Evolutionary conservation across 352 stramenopile species (phyloP), one percentile per base, ranked within the genome.

Genomic region (Pythium diclinum): DNA sequence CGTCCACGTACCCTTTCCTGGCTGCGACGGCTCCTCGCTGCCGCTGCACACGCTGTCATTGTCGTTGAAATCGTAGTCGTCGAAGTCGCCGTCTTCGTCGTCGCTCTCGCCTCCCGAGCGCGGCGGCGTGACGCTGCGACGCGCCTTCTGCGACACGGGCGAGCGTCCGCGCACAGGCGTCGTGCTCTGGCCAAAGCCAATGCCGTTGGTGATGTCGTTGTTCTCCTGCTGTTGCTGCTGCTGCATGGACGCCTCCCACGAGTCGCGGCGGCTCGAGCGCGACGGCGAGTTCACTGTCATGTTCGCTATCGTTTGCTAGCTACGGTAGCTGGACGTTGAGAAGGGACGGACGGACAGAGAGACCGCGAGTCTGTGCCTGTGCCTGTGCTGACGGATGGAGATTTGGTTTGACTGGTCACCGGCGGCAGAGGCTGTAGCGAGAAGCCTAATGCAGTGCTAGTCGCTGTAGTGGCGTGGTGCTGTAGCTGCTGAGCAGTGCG

Each of bases 1-100:
- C 28, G 72, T 87, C 83, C 83, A 89, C 32, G 86, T 72, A 44
- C 80, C 80, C 25, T 71, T 71, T 47, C 65, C 65, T 16, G 64
- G 51, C 55, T 65, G 47, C 57, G 56, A 63, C 33, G 56, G 56
- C 49, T 65, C 57, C 34, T 71, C 64, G 25, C 53, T 66, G 42
- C 64, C 64, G 53, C 58, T 65, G 40, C 56, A 61, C 19, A 44
- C 65, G 64, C 53, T 65, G 42, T 71, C 59, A 46, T 65, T 62
- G 49, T 69, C 56, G 49, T 60, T 61, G 25, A 56, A 53, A n/a
- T 47, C 21, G 38, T 53, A 44, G 34, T 52, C 36, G 46, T 52
- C 38, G 19, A 62, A 68, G 34, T 62, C 54, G 14, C 55, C 57
- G 49, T 61, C 56, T 30, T 69, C 63, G 34, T 69, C 63, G 13